Evolutionary conservation across 1,284 basidiomycete species (phyloP), one percentile per base, ranked within the genome.

Genomic region (Apiotrichum gamsii): DNA sequence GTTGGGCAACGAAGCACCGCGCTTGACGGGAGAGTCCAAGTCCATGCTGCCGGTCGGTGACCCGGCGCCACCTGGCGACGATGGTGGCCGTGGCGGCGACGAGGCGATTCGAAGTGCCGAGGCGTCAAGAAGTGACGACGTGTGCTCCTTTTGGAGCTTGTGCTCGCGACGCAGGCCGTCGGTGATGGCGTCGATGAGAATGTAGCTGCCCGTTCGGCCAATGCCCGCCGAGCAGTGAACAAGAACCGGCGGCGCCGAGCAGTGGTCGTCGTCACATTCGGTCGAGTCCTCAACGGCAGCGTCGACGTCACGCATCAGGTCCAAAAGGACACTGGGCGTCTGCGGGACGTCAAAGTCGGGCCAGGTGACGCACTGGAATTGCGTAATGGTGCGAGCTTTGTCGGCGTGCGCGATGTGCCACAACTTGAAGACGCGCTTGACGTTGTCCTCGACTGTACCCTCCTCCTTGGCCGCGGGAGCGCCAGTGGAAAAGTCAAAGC

Each of bases 331-430:
- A 5, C 78, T 74, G 0, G 90, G 82, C 48, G 87, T 81, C 9
- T 85, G 82, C 1, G 91, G 90, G 3, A 95, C 88, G 65, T 91
- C 90, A 74, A 94, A 85, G 63, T 96, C 90, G 2, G 90, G 88
- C 90, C 90, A 96, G 25, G 84, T 83, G 39, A 90, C 77, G 62
- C 89, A 94, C 67, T 96, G 90, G 38, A 94, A 74, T 62, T 95
- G 90, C 1, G 65, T 58, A 30, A 75, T 60, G 50, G 73, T 77
- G 15, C 87, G 76, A 1, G 82, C 75, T 13, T 78, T 74, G 14
- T 77, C 70, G 0, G 85, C 83, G 54, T 82, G 79, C 19, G 72
- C 75, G 2, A 71, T 68, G 61, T 90, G 80, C 29, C 76, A 76
- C 34, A 93, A 75, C 44, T 80, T 74, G 63, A 93, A 89, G 1